Conservation (phyloP, 441 rosid genomes). For the Francoa sonchifolia region DNA sequence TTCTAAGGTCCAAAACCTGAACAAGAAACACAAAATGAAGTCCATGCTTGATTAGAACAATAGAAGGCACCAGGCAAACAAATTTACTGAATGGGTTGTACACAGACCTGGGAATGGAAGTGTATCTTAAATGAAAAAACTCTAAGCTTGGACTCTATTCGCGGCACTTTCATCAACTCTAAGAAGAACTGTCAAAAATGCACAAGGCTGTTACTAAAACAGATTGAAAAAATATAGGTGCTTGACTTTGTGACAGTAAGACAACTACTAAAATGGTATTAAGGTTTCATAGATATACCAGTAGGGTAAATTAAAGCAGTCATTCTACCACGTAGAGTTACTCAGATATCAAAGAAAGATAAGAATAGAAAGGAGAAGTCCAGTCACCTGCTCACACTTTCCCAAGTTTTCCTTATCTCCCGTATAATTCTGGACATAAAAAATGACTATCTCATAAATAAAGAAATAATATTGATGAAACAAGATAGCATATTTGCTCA, state of each 20-base stretch:
- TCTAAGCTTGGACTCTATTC: conserved; percentile 84
- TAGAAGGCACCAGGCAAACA: conserved; percentile 15
- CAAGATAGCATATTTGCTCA: not conserved
- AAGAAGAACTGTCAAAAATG: conserved; percentile 60
- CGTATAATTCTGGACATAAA: conserved; percentile 42
- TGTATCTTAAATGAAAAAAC: conserved; percentile 83
- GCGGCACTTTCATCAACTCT: conserved; percentile 86
- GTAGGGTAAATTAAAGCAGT: too few species aligned
- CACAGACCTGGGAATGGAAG: conserved; percentile 69
- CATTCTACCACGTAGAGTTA: too few species aligned
- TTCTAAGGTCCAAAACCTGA: conserved; percentile 84
- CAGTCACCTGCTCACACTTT: conserved; percentile 76
- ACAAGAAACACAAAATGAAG: conserved; percentile 11
- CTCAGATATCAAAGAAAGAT: not conserved
- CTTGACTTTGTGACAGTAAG: too few species aligned
- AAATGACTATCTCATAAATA: conserved; percentile 4
- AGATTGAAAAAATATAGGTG: not conserved
- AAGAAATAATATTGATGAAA: conserved; percentile 1
- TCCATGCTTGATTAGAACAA: conserved; percentile 8
- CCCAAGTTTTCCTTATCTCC: conserved; percentile 77
- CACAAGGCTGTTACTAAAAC: conserved; percentile 13
- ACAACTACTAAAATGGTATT: not conserved
- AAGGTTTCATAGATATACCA: too few species aligned
- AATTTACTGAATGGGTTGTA: conserved; percentile 8
- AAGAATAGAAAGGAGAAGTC: conserved; percentile 2